phyloP scores from a whole-genome alignment of 169 alveolate species.

The Condylostoma magnum region DNA sequence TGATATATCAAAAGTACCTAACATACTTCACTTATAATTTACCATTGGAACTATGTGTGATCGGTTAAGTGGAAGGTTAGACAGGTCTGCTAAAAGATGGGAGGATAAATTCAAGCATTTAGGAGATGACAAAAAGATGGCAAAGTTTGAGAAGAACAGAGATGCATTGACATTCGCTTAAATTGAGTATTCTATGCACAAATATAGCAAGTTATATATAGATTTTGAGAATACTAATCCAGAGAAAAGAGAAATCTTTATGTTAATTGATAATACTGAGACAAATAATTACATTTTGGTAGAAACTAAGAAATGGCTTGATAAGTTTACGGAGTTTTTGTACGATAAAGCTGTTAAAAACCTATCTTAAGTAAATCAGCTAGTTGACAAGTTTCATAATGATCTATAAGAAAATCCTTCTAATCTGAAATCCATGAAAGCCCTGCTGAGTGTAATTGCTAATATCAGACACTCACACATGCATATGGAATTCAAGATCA shows the following conservation, averaged over 20 bases:
- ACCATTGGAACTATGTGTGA: background rate
- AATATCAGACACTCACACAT: slow-evolving; percentile 82
- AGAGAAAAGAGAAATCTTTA: slow-evolving; percentile 41
- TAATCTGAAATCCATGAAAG: slow-evolving; percentile 79
- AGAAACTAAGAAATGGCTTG: slow-evolving; percentile 44
- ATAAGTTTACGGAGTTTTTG: slow-evolving; percentile 3
- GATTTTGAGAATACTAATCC: slow-evolving; percentile 33
- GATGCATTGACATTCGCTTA: slow-evolving; percentile 37
- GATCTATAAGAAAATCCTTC: slow-evolving; percentile 75
- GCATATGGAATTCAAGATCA: slow-evolving; percentile 90
- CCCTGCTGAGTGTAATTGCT: slow-evolving; percentile 73
- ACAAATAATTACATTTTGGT: slow-evolving; percentile 32
- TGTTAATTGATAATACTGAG: slow-evolving; percentile 33
- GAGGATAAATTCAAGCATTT: slow-evolving; percentile 41
- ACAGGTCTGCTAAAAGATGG: slow-evolving; percentile 34
- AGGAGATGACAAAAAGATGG: slow-evolving; percentile 58
- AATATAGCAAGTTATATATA: slow-evolving; percentile 20
- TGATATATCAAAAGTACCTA: slow-evolving; percentile 48
- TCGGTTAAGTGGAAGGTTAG: slow-evolving; percentile 20
- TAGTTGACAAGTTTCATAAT: slow-evolving; percentile 29
- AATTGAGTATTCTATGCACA: slow-evolving; percentile 39
- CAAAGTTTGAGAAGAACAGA: slow-evolving; percentile 44
- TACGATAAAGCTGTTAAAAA: slow-evolving; percentile 18
- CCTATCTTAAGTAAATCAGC: background rate
- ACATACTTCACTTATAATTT: slow-evolving; percentile 30